Base-by-base conservation (phyloP, 1,284 basidiomycete genomes). In the Moesziomyces parantarcticus region DNA sequence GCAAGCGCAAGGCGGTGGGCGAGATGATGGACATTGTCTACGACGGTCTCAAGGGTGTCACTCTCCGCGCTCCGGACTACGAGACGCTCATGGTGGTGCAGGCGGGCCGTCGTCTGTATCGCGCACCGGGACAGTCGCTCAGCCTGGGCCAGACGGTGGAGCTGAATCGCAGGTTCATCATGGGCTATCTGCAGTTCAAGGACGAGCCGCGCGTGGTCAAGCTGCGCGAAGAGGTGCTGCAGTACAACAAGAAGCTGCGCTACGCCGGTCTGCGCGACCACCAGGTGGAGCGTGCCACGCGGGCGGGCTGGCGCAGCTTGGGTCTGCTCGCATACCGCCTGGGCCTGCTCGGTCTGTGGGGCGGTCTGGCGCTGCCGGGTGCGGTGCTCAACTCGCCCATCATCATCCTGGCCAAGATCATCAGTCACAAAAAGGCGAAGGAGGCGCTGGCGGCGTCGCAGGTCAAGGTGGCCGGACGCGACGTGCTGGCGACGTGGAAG, bases 81-180 rank as follows among this genome's bases (percentile, higher is more conserved):
- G 97, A 99, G 77, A 99, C 97, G 1, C 88, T 99, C 58, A 97
- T 98, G 94, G 88, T 97, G 65, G 93, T 98, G 60, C 97, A 99
- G 88, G 97, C 97, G 16, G 94, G 92, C 22, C 89, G 97, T 50
- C 88, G 97, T 51, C 87, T 99, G 58, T 99, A 99, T 86, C 93
- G 93, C 77, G 92, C 94, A 4, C 96, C 97, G 21, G 93, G 94
- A 7, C 94, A 97, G 83, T 92, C 97, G 84, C 87, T 97, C 67
- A 97, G 94, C 0, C 86, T 99, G 23, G 92, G 94, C 48, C 95
- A 98, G 86, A 94, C 97, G 13, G 97, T 99, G 39, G 95, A 99
- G 84, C 87, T 99, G 59, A 98, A 97, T 84, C 91, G 93, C 80
- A 91, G 94, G 44, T 92, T 99, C 81, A 89, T 99, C 77, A 92